Base-by-base conservation (phyloP, 495 filamentous ascomycete species). In the Aspergillus campestris region DNA sequence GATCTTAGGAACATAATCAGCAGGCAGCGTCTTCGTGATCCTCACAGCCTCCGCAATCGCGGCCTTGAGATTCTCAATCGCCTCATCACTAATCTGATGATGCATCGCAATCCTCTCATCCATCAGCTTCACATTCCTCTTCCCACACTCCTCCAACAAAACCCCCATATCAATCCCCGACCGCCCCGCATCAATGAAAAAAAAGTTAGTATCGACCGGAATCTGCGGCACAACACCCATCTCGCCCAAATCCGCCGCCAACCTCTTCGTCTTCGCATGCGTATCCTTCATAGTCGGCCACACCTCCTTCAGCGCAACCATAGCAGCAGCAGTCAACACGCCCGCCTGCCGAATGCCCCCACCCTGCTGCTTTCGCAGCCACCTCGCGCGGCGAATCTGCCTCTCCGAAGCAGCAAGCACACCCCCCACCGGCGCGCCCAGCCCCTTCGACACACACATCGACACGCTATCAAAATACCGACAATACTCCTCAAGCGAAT, bases 121-220 rank as follows among this genome's bases (percentile, higher is more conserved):
- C 45, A 52, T 44, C 27, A 59, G 31, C 46, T 52, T 56, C 10
- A 61, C 48, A 27, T 53, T 45, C 31, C 47, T 42, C 28, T 43
- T 45, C 24, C 28, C 34, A 38, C 52, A 55, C 37, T 52, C 55
- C 41, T 50, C 42, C 43, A 56, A 40, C 45, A 59, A 49, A 28
- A 53, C 44, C 8, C 34, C 48, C 56, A 61, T 55, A 35, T 50
- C 39, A 12, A 58, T 29, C n/a, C 49, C 45, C 10, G 41, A 51
- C 44, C 14, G 39, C 43, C 29, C 75, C 69, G 87, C 57, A 58
- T 87, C 79, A 14, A 88, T 53, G 82, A 84, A 88, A 38, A 84
- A 75, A 75, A 89, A 87, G 60, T 89, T 89, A 31, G 85, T 89
- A 51, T 89, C 77, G 1, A 83, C 82, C 7, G 80, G 79, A 29